Conservation (phyloP, 2,329 filamentous ascomycete genomes). For the Microthyrium microscopicum region DNA sequence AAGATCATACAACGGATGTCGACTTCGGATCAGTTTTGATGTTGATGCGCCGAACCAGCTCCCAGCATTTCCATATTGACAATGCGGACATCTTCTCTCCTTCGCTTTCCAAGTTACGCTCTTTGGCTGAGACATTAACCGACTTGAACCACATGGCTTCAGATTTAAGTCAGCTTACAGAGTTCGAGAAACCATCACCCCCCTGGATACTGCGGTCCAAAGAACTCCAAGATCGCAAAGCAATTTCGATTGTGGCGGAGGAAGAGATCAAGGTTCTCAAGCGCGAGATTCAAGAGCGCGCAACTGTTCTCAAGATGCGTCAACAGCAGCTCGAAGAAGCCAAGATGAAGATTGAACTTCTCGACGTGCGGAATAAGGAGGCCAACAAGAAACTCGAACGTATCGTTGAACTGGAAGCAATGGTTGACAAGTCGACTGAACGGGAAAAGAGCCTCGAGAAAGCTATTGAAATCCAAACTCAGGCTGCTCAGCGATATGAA, state of each 20-base stretch:
- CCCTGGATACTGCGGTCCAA: conserved; percentile 76
- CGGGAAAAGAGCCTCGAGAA: conserved; percentile 36
- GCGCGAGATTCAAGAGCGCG: conserved; percentile 63
- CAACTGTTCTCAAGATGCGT: conserved; percentile 29
- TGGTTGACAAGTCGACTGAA: conserved; percentile 24
- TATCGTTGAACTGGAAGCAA: conserved; percentile 47
- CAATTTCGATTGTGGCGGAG: conserved; percentile 64
- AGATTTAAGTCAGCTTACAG: conserved; percentile 26
- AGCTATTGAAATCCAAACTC: conserved; percentile 49
- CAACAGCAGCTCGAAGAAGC: conserved; percentile 76
- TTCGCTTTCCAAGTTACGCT: conserved; percentile 50
- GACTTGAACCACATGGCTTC: conserved; percentile 49
- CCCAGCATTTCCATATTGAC: conserved; percentile 31
- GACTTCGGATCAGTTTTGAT: conserved; percentile 49
- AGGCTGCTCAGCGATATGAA: conserved; percentile 53
- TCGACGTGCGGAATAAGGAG: conserved; percentile 75
- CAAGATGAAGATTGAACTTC: conserved; percentile 81
- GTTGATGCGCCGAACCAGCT: conserved; percentile 39
- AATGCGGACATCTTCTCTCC: conserved; percentile 56
- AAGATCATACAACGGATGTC: conserved; percentile 51
- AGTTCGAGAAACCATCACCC: conserved; percentile 52
- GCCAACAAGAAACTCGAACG: conserved; percentile 59
- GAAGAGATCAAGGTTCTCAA: conserved; percentile 68
- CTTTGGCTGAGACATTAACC: conserved; percentile 45
- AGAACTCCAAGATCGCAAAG: conserved; percentile 69